Base-by-base conservation (phyloP, 2,329 filamentous ascomycete species). In the Claviceps purpurea region DNA sequence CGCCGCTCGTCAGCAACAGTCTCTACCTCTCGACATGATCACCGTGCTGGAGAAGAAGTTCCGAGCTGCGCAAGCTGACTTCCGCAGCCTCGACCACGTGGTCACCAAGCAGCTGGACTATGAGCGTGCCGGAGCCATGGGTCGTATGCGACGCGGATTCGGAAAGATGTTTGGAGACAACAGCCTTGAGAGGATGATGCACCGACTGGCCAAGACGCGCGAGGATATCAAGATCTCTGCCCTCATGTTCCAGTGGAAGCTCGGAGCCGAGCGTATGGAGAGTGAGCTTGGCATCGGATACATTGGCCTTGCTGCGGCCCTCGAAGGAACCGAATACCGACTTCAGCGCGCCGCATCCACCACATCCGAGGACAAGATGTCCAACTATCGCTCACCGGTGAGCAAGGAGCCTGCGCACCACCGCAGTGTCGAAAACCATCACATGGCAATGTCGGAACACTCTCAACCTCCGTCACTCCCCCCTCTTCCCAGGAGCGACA, bases 1-100 rank as follows among this genome's bases (percentile, higher is more conserved):
- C 58, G 74, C 71, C 45, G 65, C 70, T 34, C 70, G 72, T 42
- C 72, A 70, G 20, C 67, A 70, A 16, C 76, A 78, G 56, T 68
- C 71, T 16, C 73, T 85, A 18, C 79, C 82, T 0, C 59, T 66
- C 4, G 81, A 85, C 52, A 77, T 85, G 64, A 70, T 78, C 34
- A 67, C 72, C n/a, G 82, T 85, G 63, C 71, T 87, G 47, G 78
- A 79, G 59, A 76, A 76, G 63, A 82, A 82, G 58, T 81, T 86
- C 60, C 73, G 76, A 39, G 72, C 77, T 24, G 77, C 80, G 11
- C 73, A 79, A 57, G 71, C 73, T 43, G 80, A 85, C 59, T 84
- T 86, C 61, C 72, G 77, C 53, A 70, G 78, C 2, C 72, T 87
- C 1, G 77, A 84, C 57, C 77, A 84, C 57, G 74, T 84, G 70